Evolutionary conservation across 2,329 filamentous ascomycete species (phyloP), one percentile per base, ranked within the genome.

Genomic region (Phyllosticta citrichinensis): DNA sequence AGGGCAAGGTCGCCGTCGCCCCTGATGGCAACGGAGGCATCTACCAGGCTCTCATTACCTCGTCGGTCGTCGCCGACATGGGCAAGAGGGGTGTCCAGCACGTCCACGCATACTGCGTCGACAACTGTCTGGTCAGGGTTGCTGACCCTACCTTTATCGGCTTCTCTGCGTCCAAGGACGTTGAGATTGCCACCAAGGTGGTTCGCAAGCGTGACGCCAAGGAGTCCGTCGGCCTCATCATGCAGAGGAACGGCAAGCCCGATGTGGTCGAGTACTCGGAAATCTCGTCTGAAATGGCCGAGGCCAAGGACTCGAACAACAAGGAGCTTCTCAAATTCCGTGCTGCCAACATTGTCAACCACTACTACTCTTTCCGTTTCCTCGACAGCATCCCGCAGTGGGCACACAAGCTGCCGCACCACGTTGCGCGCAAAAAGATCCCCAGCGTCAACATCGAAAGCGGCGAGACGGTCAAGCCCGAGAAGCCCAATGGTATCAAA

Each of bases 71-170:
- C 56, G 83, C 85, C 53, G 91, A 97, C 76, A 94, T 99, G 88
- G 83, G 84, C 68, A 86, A 86, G 77, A 89, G 93, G 62, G 92
- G 91, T 56, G 88, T 97, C 71, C 78, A 96, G 81, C 94, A 99
- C 79, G 88, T 99, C 64, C 93, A 99, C 76, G 88, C 92, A 55
- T 97, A 97, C 82, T 97, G 94, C 71, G 94, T 99, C 54, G 94
- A 99, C 79, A 99, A 99, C 81, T 97, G 93, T 79, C 83, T 99
- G n/a, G 93, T 96, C 74, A 93, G 91, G 78, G 93, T 99, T n/a
- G 93, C 93, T 27, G 94, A 99, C 71, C 94, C 94, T 14, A 83
- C 91, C 67, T 97, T 99, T 79, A 87, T 97, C 68, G 94, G 94
- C 67, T 97, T 97, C 77, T 84, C 91, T 4, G 91, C 93, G 52